A percentile compares a stretch with the other conserved stretches of the same genome.
Evolutionary conservation across 2,329 filamentous ascomycete species (phyloP).

Genomic region (Daldinia sp.): DNA sequence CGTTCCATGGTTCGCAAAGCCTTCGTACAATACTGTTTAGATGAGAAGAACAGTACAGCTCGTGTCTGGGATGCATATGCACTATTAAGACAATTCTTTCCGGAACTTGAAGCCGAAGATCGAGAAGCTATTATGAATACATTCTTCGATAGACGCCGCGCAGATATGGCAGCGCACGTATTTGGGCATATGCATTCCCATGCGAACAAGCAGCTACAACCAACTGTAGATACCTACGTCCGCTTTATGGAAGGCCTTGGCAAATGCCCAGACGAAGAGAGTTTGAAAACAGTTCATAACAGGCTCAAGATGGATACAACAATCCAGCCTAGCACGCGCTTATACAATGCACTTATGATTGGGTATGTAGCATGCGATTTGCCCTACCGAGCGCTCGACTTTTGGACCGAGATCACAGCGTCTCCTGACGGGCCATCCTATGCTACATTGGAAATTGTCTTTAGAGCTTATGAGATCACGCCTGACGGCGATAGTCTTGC

Average conservation of each 20-base stretch:
- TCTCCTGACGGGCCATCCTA: constrained; percentile 88
- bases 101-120: constrained; percentile 69
- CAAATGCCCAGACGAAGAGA: constrained; percentile 65
- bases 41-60: constrained; percentile 67
- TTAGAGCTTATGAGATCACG: constrained; percentile 76
- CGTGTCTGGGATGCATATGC: constrained; percentile 72
- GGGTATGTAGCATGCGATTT: constrained; percentile 78
- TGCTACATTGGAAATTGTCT: constrained; percentile 79
- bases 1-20: constrained; percentile 70
- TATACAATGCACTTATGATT: constrained; percentile 88
- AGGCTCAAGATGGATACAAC: constrained; percentile 93
- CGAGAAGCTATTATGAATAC: constrained; percentile 79
- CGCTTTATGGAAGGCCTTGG: constrained; percentile 80
- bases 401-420: constrained; percentile 85
- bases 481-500: constrained; percentile 67
- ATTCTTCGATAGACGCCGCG: constrained; percentile 79
- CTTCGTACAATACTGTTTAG: constrained; percentile 73
- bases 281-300: constrained; percentile 82
- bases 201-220: constrained; percentile 67
- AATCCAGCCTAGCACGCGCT: constrained; percentile 76
- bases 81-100: constrained; percentile 70
- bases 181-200: constrained; percentile 96
- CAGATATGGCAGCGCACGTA: constrained; percentile 85
- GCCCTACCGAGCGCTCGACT: constrained; percentile 72
- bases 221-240: constrained; percentile 78